These are phyloP conservation scores for Clitopilus passeckerianus DNA, from an alignment of 768 basidiomycete species.

Conservation along the genomic window DNA sequence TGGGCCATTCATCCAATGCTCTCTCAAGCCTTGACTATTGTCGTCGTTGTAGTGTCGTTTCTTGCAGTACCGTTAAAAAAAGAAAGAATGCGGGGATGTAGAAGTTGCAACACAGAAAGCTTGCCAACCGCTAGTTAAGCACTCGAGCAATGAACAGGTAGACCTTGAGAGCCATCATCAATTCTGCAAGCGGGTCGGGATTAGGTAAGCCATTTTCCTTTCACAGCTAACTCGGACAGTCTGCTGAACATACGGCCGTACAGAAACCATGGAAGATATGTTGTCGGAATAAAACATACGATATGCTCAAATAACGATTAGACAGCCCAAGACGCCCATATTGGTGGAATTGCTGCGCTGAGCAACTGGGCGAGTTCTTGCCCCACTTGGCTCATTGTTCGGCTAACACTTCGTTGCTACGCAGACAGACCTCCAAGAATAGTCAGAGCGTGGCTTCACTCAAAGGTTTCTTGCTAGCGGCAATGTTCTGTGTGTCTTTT, in stretches of 20 bases:
- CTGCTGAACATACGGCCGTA: background rate
- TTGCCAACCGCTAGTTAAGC: background rate
- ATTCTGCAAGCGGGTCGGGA: background rate
- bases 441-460: background rate
- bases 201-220: background rate
- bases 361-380: background rate
- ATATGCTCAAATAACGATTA: background rate
- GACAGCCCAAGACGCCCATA: background rate
- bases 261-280: background rate
- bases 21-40: background rate
- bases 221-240: background rate
- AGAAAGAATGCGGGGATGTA: background rate
- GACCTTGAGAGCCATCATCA: background rate
- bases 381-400: background rate
- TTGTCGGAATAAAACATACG: background rate
- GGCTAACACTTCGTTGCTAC: background rate
- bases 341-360: background rate
- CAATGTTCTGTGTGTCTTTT: background rate
- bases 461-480: background rate
- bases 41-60: background rate
- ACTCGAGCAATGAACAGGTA: background rate
- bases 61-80: background rate
- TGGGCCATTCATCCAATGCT: slow-evolving; percentile 53
- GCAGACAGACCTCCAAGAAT: background rate
- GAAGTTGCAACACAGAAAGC: background rate